Evolutionary conservation across 257 asterid species (phyloP).

Genomic region (Solanum chiquidenum): DNA sequence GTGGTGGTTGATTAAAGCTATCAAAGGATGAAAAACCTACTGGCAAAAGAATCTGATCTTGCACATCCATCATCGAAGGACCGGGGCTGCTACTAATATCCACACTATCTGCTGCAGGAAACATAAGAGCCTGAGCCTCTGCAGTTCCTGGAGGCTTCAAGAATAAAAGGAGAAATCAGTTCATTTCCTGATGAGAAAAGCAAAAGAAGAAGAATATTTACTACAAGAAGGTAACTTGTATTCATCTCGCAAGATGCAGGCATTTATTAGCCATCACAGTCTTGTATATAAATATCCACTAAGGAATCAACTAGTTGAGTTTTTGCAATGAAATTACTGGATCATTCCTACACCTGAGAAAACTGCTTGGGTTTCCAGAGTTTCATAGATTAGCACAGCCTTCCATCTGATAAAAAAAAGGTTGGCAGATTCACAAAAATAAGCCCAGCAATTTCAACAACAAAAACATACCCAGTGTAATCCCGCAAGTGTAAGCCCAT

Average conservation of each 20-base stretch:
- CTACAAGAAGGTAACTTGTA: neutral
- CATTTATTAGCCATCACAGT: neutral
- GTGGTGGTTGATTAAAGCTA: constrained; percentile 50
- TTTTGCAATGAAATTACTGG: neutral
- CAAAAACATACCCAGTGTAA: neutral
- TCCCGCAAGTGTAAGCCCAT: neutral
- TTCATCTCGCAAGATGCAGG: neutral
- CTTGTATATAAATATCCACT: neutral
- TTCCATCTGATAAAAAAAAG: neutral
- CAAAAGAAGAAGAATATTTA: neutral
- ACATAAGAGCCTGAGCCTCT: constrained; percentile 52
- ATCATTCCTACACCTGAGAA: neutral
- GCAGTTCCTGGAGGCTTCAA: constrained; percentile 97
- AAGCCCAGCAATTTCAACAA: neutral
- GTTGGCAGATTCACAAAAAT: neutral
- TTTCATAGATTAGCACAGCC: neutral
- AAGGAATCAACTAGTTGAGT: neutral
- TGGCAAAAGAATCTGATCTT: constrained; percentile 78
- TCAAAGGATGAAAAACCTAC: constrained; percentile 58
- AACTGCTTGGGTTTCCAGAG: neutral
- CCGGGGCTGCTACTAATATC: constrained; percentile 73
- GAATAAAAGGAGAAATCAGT: constrained; percentile 9
- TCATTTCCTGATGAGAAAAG: neutral
- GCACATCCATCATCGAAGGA: constrained; percentile 71
- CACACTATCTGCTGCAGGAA: constrained; percentile 63